phyloP scores from a whole-genome alignment of 2,329 filamentous ascomycete genomes.

The Arachnopeziza araneosa region DNA sequence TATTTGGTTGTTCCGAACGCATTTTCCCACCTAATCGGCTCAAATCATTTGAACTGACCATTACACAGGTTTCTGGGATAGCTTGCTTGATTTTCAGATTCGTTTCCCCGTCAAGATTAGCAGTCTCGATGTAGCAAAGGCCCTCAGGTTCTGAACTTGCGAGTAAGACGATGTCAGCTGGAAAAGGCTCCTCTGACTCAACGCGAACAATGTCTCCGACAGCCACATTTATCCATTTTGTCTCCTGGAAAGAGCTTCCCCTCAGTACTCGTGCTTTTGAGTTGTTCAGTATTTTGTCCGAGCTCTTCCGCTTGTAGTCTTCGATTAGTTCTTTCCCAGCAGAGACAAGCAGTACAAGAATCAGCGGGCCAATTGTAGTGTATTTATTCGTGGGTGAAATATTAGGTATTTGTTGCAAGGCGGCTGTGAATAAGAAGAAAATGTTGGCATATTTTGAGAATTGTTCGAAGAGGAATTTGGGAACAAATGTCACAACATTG shows the following conservation, averaged over 20 bases:
- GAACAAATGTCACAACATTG: constrained; percentile 86
- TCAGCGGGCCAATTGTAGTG: constrained; percentile 92
- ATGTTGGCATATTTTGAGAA: constrained; percentile 99
- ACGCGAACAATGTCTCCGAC: constrained; percentile 92
- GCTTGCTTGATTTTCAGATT: constrained; percentile 99
- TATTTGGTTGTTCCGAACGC: constrained; percentile 95
- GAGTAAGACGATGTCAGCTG: constrained; percentile 84
- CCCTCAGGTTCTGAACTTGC: constrained; percentile 96
- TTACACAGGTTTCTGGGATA: constrained; percentile 80
- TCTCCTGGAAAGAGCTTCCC: constrained; percentile 78
- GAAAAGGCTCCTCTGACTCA: constrained; percentile 91
- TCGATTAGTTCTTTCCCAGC: constrained; percentile 92
- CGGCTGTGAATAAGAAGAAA: constrained; percentile 97
- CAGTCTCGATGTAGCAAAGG: constrained; percentile 96
- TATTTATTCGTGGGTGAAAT: constrained; percentile 93
- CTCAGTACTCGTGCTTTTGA: constrained; percentile 79
- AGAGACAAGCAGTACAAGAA: constrained; percentile 87
- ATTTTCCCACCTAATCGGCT: constrained; percentile 80
- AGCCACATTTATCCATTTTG: constrained; percentile 88
- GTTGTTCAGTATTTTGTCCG: constrained; percentile 81
- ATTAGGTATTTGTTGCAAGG: constrained; percentile 88
- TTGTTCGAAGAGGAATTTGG: constrained; percentile 96
- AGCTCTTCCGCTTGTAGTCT: constrained; percentile 82
- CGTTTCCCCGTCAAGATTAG: constrained; percentile 94
- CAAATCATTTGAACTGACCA: constrained; percentile 83